Base-by-base conservation (phyloP, 1,139 yeast genomes). In the Geotrichum klebahnii region DNA sequence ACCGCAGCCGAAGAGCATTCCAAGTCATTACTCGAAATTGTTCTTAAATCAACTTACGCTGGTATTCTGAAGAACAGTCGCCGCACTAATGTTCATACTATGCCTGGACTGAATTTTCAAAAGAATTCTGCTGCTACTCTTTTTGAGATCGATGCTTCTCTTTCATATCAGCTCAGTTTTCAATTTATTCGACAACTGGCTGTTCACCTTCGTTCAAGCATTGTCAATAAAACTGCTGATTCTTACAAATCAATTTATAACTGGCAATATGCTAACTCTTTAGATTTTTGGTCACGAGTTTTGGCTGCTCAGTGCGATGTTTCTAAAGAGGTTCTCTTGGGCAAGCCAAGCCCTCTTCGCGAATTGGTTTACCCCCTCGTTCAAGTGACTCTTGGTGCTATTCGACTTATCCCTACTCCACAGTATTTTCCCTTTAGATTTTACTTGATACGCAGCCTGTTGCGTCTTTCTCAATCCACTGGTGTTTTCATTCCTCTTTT, bases 221-320 rank as follows among this genome's bases (percentile, higher is more conserved):
- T 87, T 33, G 81, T 85, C 48, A 83, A 82, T 62, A 77, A 78
- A 59, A 76, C 84, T 8, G 67, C 67, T 43, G 78, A 76, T 37
- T 76, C 81, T 3, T 75, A 75, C 67, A 78, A 68, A 67, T 72
- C 66, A 60, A 78, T 92, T 44, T 92, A 92, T 72, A 92, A 92
- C 71, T 92, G 98, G 98, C 97, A 90, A 69, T 94, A 79, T 66
- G 82, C 90, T 60, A 97, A 92, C 66, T 85, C 97, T 3, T 76
- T 92, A 56, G 98, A 92, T 70, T 92, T 92, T 69, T 92, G 98
- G 97, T 85, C 96, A 35, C 80, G 97, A 68, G 95, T 88, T 22
- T 69, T 92, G 56, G 75, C 95, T 9, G 62, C 67, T 34, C 84
- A 82, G 51, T 83, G 90, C 64, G 80, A 81, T 57, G 82, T 77